Conservation (phyloP, 1,139 yeast species). For the Lodderomyces theae region DNA sequence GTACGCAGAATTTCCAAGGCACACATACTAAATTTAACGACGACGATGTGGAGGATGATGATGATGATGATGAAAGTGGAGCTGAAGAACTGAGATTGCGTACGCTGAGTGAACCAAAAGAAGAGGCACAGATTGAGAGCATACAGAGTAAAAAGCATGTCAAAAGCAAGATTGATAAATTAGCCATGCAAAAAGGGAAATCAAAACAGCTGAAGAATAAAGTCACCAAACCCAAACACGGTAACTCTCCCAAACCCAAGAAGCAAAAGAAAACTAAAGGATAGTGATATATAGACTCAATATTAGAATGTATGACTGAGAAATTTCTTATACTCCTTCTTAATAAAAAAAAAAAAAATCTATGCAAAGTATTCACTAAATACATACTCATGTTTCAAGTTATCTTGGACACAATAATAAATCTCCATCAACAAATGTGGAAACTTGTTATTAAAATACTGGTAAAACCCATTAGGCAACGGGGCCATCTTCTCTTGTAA, state of each 20-base stretch:
- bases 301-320: too few relatives aligned
- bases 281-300: too few relatives aligned
- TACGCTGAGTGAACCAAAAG: neutral
- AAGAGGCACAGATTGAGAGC: conserved; percentile 2
- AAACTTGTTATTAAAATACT: conserved; percentile 68
- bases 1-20: conserved; percentile 55
- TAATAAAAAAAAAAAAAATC: neutral
- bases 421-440: conserved; percentile 78
- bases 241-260: neutral
- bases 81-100: conserved; percentile 1
- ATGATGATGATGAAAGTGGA: conserved; percentile 9
- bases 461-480: conserved; percentile 78
- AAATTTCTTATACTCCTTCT: neutral
- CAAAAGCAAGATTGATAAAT: neutral
- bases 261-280: neutral
- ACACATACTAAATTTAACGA: conserved; percentile 54
- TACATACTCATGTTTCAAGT: conserved; percentile 59
- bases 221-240: conserved; percentile 4
- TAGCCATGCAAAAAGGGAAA: neutral
- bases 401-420: conserved; percentile 59
- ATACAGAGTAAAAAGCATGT: conserved; percentile 7
- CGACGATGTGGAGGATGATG: conserved; percentile 9
- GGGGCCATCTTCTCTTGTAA: conserved; percentile 67
- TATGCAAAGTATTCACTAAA: conserved; percentile 25
- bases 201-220: neutral